These are phyloP conservation scores for Pleodorina starrii DNA, from an alignment of 139 green algal species.

Conservation along the genomic window DNA sequence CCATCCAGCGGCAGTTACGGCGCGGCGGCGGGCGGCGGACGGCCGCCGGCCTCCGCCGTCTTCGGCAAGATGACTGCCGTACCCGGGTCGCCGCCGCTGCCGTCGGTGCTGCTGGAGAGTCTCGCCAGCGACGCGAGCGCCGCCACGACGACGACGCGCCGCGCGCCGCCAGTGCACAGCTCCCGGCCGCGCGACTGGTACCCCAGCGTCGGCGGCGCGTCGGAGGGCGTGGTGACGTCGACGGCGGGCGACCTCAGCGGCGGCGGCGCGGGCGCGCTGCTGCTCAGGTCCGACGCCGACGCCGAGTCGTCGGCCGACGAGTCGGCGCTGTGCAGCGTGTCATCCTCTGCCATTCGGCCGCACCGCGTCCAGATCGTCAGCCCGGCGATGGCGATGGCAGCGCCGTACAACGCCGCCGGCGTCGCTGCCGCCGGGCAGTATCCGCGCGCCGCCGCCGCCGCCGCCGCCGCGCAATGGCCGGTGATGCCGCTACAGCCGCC, in stretches of 20 bases:
- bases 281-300: background rate
- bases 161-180: conserved; percentile 14
- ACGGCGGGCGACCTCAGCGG: background rate
- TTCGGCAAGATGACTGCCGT: background rate
- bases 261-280: background rate
- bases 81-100: background rate
- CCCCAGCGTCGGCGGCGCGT: background rate
- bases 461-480: background rate
- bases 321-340: background rate
- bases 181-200: background rate
- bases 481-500: conserved; percentile 23
- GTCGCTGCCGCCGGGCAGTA: background rate
- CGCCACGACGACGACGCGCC: background rate
- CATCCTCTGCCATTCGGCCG: background rate
- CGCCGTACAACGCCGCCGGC: background rate
- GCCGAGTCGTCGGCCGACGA: background rate
- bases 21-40: conserved; percentile 3
- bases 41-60: too few species aligned
- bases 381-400: background rate
- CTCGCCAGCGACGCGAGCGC: background rate
- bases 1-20: background rate
- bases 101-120: background rate
- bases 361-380: conserved; percentile 21
- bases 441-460: background rate
- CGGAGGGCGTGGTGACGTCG: background rate